Conservation (phyloP, 2,329 filamentous ascomycete genomes). For the Hortaea werneckii region DNA sequence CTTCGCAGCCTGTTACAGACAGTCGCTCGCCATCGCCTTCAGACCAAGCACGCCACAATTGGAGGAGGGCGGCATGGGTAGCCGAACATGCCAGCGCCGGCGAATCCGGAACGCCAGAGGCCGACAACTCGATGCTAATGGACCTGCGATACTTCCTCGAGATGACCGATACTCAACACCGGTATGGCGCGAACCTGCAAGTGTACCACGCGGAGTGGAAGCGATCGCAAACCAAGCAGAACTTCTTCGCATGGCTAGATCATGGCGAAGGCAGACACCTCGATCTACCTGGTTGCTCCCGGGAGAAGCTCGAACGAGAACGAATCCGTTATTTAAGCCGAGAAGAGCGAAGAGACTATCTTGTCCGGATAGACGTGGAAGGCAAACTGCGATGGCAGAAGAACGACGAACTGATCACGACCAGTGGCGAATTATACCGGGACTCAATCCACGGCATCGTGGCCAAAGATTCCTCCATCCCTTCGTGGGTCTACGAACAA, state of each 20-base stretch:
- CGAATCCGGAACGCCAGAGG: slow-evolving; percentile 26
- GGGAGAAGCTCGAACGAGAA: slow-evolving; percentile 65
- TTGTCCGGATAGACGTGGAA: slow-evolving; percentile 62
- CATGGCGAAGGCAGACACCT: slow-evolving; percentile 61
- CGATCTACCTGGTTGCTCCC: slow-evolving; percentile 59
- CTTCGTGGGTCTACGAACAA: neutral
- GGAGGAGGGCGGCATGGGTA: slow-evolving; percentile 63
- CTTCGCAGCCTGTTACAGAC: neutral
- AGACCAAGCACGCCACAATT: slow-evolving; percentile 49
- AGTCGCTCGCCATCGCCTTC: slow-evolving; percentile 10
- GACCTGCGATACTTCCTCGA: slow-evolving; percentile 75
- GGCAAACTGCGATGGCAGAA: slow-evolving; percentile 78
- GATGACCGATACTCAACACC: slow-evolving; percentile 63
- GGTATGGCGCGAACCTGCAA: slow-evolving; percentile 72
- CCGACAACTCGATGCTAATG: slow-evolving; percentile 58
- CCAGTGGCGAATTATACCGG: slow-evolving; percentile 58
- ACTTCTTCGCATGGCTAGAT: slow-evolving; percentile 90
- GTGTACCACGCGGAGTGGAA: slow-evolving; percentile 80
- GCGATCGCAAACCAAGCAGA: slow-evolving; percentile 61
- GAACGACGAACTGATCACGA: slow-evolving; percentile 67
- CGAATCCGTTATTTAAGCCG: slow-evolving; percentile 74
- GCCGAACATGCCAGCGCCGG: slow-evolving; percentile 63
- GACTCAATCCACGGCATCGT: slow-evolving; percentile 61
- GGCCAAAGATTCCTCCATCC: slow-evolving; percentile 25
- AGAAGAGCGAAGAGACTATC: slow-evolving; percentile 71